A percentile compares a stretch with the other conserved stretches of the same genome.
Evolutionary conservation across 2,329 filamentous ascomycete species (phyloP).

Genomic region (Penicillium polonicum): DNA sequence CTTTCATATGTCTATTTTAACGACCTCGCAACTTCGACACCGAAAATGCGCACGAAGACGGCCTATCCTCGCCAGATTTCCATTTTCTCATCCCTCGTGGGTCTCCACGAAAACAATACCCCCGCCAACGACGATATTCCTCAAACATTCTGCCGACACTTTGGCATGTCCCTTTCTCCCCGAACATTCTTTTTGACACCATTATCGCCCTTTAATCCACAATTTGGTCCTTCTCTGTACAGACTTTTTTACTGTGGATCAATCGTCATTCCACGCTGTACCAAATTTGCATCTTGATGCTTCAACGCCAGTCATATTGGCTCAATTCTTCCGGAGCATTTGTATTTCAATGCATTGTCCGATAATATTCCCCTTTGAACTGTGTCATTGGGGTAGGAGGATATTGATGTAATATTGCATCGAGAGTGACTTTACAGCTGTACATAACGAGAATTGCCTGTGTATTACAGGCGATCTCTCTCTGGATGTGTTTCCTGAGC

Average conservation of each 20-base stretch:
- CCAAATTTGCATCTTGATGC: slow-evolving; percentile 30
- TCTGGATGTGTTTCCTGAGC: slow-evolving; percentile 15
- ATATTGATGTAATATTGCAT: slow-evolving; percentile 16
- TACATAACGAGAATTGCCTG: slow-evolving; percentile 31
- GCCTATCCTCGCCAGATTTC: slow-evolving; percentile 4
- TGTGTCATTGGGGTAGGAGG: slow-evolving; percentile 4
- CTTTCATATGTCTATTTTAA: slow-evolving; percentile 16
- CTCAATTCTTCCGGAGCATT: slow-evolving; percentile 13
- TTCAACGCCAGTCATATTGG: slow-evolving; percentile 18
- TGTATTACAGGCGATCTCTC: slow-evolving; percentile 18
- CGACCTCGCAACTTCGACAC: slow-evolving; percentile 13
- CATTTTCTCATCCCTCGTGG: neutral
- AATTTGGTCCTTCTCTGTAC: slow-evolving; percentile 31
- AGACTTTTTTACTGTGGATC: slow-evolving; percentile 23
- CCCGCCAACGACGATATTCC: neutral
- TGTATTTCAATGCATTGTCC: slow-evolving; percentile 14
- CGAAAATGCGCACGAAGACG: slow-evolving; percentile 8
- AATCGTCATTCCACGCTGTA: slow-evolving; percentile 24
- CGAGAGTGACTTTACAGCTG: slow-evolving; percentile 29
- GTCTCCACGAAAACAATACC: slow-evolving; percentile 3
- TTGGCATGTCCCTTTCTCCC: slow-evolving; percentile 12
- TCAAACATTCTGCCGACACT: slow-evolving; percentile 8
- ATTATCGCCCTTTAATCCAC: slow-evolving; percentile 35
- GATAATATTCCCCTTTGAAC: slow-evolving; percentile 4
- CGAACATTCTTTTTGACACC: slow-evolving; percentile 9